Percentiles rank a stretch among this genome's conserved stretches.
Conservation (phyloP, 1,284 basidiomycete species). For the Rhodotorula sp. region DNA sequence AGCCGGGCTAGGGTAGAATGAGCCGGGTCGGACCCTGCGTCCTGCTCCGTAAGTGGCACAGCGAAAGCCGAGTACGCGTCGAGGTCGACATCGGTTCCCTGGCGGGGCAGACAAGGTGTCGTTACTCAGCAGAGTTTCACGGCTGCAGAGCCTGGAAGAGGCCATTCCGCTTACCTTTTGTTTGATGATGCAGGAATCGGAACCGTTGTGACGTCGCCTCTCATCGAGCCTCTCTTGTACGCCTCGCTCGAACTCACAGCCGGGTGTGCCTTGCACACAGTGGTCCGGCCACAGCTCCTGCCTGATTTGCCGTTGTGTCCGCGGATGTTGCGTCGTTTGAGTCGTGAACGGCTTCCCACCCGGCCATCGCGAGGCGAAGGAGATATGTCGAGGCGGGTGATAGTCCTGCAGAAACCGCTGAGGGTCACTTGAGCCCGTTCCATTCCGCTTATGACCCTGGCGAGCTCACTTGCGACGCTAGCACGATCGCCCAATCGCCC, state of each 20-base stretch:
- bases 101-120: background rate
- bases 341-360: slow-evolving; percentile 53
- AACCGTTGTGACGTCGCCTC: background rate
- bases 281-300: slow-evolving; percentile 65
- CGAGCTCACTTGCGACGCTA: slow-evolving; percentile 54
- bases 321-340: slow-evolving; percentile 46
- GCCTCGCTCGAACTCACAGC: slow-evolving; percentile 54
- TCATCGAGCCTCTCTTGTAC: slow-evolving; percentile 46
- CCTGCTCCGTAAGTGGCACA: background rate
- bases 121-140: background rate
- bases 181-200: slow-evolving; percentile 1
- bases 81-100: slow-evolving; percentile 20
- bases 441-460: too few species aligned
- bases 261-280: slow-evolving; percentile 54
- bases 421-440: background rate
- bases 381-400: slow-evolving; percentile 63
- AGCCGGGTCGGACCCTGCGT: background rate
- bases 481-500: slow-evolving; percentile 56
- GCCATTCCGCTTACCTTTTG: slow-evolving; percentile 13
- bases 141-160: background rate
- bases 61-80: slow-evolving; percentile 32
- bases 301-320: slow-evolving; percentile 47
- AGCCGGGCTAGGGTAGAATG: background rate
- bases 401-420: slow-evolving; percentile 46
- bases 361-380: slow-evolving; percentile 62